phyloP scores from a whole-genome alignment of 2,329 filamentous ascomycete species.

The Calonectria henricotiae region DNA sequence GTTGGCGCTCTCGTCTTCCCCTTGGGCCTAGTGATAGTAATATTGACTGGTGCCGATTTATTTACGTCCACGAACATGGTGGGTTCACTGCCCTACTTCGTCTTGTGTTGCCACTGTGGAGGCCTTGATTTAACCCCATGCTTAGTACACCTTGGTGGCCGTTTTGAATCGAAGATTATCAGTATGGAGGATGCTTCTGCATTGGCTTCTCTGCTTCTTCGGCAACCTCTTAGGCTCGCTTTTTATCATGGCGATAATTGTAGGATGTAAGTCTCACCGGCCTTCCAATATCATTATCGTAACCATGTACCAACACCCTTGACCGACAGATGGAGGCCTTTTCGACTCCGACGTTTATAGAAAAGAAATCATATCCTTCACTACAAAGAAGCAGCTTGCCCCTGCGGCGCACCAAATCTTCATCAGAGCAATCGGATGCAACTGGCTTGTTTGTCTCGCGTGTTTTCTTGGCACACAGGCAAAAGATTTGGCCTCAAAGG shows the following conservation, averaged over 20 bases:
- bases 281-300: accelerated
- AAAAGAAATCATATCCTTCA: constrained; percentile 63
- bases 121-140: neutral
- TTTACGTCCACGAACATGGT: constrained; percentile 49
- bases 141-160: constrained; percentile 48
- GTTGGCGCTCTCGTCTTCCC: constrained; percentile 48
- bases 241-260: constrained; percentile 66
- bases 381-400: constrained; percentile 65
- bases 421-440: constrained; percentile 69
- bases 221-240: constrained; percentile 67
- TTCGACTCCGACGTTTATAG: constrained; percentile 61
- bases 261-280: constrained; percentile 54
- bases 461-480: constrained; percentile 66
- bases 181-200: constrained; percentile 49
- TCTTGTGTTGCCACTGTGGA: neutral
- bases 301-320: neutral
- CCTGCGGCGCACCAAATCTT: constrained; percentile 70
- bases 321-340: constrained; percentile 63
- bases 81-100: neutral
- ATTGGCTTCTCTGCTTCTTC: constrained; percentile 65
- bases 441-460: constrained; percentile 73
- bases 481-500: constrained; percentile 68
- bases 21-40: constrained; percentile 44
- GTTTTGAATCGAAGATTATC: constrained; percentile 45
- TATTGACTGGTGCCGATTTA: constrained; percentile 46